A percentile compares a stretch with the other conserved stretches of the same genome.
Evolutionary conservation across 176 grass and related monocot genomes (phyloP).

Genomic region (Coix lacrymajobi): DNA sequence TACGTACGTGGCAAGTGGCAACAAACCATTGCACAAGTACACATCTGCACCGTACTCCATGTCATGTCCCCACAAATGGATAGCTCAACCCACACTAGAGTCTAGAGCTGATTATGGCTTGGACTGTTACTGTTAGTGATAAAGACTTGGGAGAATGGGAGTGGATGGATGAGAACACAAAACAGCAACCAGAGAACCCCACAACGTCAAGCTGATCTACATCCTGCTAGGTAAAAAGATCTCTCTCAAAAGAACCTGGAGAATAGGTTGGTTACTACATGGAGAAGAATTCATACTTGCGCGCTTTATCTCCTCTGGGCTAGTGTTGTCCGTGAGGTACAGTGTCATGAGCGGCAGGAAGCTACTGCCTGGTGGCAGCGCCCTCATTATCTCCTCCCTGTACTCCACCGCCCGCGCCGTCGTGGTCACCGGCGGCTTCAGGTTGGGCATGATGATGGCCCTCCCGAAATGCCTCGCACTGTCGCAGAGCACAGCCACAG

Average conservation of each 20-base stretch:
- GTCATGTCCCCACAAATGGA: too few species aligned
- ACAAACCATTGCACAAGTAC: neutral
- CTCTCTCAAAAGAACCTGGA: too few species aligned
- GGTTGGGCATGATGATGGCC: constrained; percentile 86
- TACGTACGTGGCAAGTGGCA: too few species aligned
- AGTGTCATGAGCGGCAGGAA: constrained; percentile 81
- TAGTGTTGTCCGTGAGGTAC: constrained; percentile 76
- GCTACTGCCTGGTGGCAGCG: constrained; percentile 34
- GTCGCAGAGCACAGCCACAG: neutral
- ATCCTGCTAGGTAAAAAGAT: too few species aligned
- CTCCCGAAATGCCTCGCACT: constrained; percentile 75
- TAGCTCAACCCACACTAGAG: too few species aligned
- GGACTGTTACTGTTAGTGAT: neutral
- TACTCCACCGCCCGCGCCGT: constrained; percentile 33
- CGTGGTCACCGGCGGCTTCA: constrained; percentile 86
- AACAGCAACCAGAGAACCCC: neutral
- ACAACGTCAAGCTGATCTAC: too few species aligned
- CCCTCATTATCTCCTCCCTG: constrained; percentile 49
- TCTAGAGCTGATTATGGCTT: too few species aligned
- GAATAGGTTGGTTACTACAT: neutral
- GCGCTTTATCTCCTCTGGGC: constrained; percentile 59
- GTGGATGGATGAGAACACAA: neutral
- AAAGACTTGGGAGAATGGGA: neutral
- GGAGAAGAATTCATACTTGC: constrained; percentile 36
- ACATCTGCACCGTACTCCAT: too few species aligned